These are phyloP conservation scores for Marchantia polymorpha DNA, from an alignment of 225 moss, liverwort and hornwort genomes.

Conservation along the genomic window DNA sequence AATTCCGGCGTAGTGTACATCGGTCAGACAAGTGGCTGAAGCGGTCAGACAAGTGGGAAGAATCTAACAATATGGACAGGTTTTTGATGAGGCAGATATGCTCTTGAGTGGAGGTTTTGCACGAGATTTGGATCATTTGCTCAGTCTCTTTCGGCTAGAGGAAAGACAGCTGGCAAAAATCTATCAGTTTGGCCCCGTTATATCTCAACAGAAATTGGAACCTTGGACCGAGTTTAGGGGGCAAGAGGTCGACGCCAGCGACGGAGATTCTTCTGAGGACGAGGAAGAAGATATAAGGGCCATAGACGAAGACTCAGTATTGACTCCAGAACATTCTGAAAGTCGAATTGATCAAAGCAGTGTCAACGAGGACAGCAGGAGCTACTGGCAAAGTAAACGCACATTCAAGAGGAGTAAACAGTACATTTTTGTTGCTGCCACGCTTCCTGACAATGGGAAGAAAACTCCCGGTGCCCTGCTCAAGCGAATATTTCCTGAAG, in stretches of 20 bases:
- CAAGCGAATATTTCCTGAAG: slow-evolving; percentile 76
- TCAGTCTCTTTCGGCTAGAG: slow-evolving; percentile 72
- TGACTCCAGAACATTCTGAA: not conserved
- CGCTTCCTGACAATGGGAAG: slow-evolving; percentile 85
- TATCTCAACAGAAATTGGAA: slow-evolving; percentile 16
- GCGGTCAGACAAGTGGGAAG: too few relatives aligned
- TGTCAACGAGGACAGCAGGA: slow-evolving; percentile 52
- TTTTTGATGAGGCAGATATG: slow-evolving; percentile 99
- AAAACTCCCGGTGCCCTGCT: slow-evolving; percentile 82
- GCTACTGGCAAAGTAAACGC: slow-evolving; percentile 60
- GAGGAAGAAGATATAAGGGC: slow-evolving; percentile 41
- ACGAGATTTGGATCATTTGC: slow-evolving; percentile 70
- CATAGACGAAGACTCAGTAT: slow-evolving; percentile 39
- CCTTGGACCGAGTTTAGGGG: slow-evolving; percentile 55
- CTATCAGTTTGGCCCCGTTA: slow-evolving; percentile 46
- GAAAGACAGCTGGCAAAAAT: slow-evolving; percentile 66
- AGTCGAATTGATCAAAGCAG: slow-evolving; percentile 5
- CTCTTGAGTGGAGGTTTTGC: slow-evolving; percentile 83
- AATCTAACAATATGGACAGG: slow-evolving; percentile 43
- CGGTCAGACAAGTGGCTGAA: not conserved
- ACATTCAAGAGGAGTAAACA: slow-evolving; percentile 84
- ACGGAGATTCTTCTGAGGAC: slow-evolving; percentile 37
- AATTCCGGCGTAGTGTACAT: too few relatives aligned
- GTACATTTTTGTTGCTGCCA: slow-evolving; percentile 91
- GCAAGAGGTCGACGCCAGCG: slow-evolving; percentile 35